A percentile compares a stretch with the other conserved stretches of the same genome.
phyloP scores from a whole-genome alignment of 768 basidiomycete genomes.

The Boletales sp. region DNA sequence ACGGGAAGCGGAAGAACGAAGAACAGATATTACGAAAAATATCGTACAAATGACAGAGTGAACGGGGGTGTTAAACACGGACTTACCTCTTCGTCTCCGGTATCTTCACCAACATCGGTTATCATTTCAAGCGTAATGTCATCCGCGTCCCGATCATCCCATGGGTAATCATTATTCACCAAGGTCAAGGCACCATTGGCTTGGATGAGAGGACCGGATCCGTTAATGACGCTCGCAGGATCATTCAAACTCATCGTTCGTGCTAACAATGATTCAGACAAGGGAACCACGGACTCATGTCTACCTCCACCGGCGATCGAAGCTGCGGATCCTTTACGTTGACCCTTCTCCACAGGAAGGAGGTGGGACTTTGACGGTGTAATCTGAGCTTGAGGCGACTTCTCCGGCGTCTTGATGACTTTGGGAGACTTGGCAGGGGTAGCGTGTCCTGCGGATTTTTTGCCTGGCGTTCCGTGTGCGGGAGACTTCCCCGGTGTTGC shows the following conservation, averaged over 20 bases:
- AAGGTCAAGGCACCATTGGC: constrained; percentile 21
- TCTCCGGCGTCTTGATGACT: constrained; percentile 18
- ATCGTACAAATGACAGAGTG: no score
- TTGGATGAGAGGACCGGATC: constrained; percentile 17
- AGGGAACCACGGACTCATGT: constrained; percentile 11
- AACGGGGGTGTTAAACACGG: background rate
- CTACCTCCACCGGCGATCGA: constrained; percentile 16
- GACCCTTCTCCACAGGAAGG: constrained; percentile 13
- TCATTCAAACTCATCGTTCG: constrained; percentile 10
- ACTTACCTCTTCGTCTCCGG: constrained; percentile 69
- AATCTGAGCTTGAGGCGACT: constrained; percentile 15
- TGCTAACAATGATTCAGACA: constrained; percentile 17
- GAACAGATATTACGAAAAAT: background rate
- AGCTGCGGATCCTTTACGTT: constrained; percentile 19
- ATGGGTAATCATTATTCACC: constrained; percentile 18
- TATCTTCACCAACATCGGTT: constrained; percentile 53
- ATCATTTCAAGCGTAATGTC: constrained; percentile 72
- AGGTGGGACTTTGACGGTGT: constrained; percentile 19
- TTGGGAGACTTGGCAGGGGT: constrained; percentile 25
- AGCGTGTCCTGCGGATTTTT: constrained; percentile 19
- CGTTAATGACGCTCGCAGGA: constrained; percentile 18
- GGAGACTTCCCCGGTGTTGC: constrained; percentile 18
- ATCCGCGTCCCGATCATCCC: constrained; percentile 44
- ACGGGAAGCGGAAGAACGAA: background rate
- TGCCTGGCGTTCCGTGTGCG: constrained; percentile 16